A percentile compares a stretch with the other conserved stretches of the same genome.
phyloP scores from a whole-genome alignment of 441 rosid genomes.

The Erodium texanum region DNA sequence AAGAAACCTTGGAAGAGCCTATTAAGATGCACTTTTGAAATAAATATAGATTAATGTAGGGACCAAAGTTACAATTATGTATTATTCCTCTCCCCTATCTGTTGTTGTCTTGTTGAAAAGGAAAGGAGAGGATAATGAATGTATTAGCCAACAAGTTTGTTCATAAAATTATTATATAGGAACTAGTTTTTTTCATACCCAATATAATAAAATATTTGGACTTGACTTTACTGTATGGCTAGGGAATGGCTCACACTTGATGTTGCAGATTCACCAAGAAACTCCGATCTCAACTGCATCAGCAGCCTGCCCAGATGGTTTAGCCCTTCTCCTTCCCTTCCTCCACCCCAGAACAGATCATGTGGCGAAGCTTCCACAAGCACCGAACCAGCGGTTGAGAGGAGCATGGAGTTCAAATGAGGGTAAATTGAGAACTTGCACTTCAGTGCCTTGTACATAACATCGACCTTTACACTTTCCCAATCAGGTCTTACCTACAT shows the following conservation, averaged over 20 bases:
- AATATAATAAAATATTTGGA: too few relatives aligned
- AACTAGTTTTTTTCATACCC: too few relatives aligned
- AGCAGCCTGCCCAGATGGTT: constrained; percentile 79
- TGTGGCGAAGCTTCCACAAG: constrained; percentile 91
- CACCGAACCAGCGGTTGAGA: constrained; percentile 64
- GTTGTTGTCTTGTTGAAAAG: too few relatives aligned
- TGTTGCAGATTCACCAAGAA: constrained; percentile 46
- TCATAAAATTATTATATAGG: too few relatives aligned
- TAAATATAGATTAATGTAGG: too few relatives aligned
- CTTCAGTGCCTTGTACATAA: constrained; percentile 66
- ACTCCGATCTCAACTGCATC: constrained; percentile 78
- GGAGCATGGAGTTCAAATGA: constrained; percentile 66
- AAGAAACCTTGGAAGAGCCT: too few relatives aligned
- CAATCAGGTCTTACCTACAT: constrained; percentile 75
- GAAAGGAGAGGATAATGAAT: too few relatives aligned
- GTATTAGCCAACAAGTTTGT: too few relatives aligned
- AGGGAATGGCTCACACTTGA: constrained; percentile 29
- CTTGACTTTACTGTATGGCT: not conserved
- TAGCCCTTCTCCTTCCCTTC: constrained; percentile 87
- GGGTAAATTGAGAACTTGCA: constrained; percentile 83
- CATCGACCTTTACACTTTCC: constrained; percentile 62
- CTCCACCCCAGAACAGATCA: constrained; percentile 93
- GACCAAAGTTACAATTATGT: too few relatives aligned
- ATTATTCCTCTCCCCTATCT: too few relatives aligned
- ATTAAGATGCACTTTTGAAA: too few relatives aligned